Percentiles rank a stretch among this genome's conserved stretches.
Evolutionary conservation across 2,329 filamentous ascomycete species (phyloP).

Genomic region (Huntiella moniliformis): DNA sequence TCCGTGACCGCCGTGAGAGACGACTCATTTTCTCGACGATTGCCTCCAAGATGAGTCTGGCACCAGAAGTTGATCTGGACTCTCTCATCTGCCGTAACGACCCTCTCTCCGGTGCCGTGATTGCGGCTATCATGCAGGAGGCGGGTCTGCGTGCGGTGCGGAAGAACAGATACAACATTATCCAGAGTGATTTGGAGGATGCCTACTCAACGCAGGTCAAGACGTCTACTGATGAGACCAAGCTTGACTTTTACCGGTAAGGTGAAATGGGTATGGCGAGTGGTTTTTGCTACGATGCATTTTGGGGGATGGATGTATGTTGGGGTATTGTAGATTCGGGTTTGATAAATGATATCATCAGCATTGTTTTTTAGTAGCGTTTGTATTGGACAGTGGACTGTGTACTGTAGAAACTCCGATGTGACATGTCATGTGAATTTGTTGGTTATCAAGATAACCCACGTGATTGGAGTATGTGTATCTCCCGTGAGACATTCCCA

Average conservation of each 20-base stretch:
- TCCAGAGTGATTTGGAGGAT: constrained; percentile 89
- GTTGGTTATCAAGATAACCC: no score
- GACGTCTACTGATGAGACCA: constrained; percentile 45
- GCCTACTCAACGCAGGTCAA: constrained; percentile 96
- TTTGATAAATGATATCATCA: no score
- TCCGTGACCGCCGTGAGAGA: constrained; percentile 83
- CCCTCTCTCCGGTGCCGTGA: constrained; percentile 83
- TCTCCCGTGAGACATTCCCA: no score
- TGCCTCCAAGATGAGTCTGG: constrained; percentile 88
- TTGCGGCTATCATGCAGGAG: constrained; percentile 98
- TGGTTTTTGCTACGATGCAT: neutral
- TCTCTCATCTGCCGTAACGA: constrained; percentile 93
- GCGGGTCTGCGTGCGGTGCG: constrained; percentile 82
- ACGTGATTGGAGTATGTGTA: no score
- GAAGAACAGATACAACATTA: constrained; percentile 99
- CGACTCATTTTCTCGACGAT: constrained; percentile 97
- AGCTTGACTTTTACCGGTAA: constrained; percentile 88
- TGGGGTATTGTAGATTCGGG: constrained; percentile 5
- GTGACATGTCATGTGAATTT: no score
- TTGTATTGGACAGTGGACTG: neutral
- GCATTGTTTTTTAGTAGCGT: no score
- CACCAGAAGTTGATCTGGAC: constrained; percentile 90
- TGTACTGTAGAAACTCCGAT: neutral
- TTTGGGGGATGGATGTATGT: neutral
- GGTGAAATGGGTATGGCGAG: neutral